These are phyloP conservation scores for Paramecium pentaurelia DNA, from an alignment of 73 alveolate species.

Conservation along the genomic window DNA sequence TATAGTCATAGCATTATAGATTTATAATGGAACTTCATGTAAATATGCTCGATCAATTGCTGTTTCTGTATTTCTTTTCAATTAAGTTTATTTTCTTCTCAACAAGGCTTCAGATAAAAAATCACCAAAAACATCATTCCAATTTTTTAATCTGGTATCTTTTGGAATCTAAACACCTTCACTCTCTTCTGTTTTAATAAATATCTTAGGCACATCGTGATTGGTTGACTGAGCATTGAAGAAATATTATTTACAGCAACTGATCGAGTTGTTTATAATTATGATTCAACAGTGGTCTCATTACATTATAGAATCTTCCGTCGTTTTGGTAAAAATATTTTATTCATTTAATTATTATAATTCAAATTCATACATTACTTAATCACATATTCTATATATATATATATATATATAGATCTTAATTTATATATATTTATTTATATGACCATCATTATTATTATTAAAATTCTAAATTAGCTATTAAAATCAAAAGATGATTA, in stretches of 20 bases:
- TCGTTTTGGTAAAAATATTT: background rate
- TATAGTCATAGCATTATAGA: background rate
- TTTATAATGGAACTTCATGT: conserved; percentile 13
- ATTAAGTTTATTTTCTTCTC: background rate
- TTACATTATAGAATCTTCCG: background rate
- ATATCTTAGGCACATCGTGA: background rate
- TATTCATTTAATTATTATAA: background rate
- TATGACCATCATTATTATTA: too few relatives aligned
- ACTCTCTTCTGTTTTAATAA: conserved; percentile 5
- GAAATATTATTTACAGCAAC: background rate
- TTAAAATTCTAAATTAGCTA: background rate
- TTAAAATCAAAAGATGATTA: background rate
- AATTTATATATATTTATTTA: too few relatives aligned
- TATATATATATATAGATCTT: too few relatives aligned
- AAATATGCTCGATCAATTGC: background rate
- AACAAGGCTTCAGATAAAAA: background rate
- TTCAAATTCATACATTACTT: background rate
- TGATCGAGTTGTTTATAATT: background rate
- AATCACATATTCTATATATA: too few relatives aligned
- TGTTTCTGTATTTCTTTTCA: background rate
- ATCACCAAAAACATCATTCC: conserved; percentile 46
- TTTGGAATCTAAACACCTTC: background rate
- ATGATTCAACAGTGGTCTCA: background rate
- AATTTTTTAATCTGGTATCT: background rate
- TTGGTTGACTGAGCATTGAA: conserved; percentile 24